phyloP scores from a whole-genome alignment of 2,329 filamentous ascomycete genomes.

The Fusarium nelsonii region DNA sequence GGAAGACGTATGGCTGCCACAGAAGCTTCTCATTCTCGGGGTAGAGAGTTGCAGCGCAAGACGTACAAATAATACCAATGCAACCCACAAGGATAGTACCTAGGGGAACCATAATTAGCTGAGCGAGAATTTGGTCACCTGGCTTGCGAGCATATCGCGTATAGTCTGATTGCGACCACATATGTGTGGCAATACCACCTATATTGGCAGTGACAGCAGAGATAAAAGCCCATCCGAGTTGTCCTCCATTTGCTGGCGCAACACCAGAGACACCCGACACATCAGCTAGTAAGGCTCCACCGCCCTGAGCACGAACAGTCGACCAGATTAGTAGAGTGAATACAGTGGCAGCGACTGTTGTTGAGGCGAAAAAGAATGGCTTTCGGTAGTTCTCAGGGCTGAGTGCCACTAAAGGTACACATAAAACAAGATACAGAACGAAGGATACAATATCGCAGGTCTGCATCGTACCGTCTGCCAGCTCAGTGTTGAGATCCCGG shows the following conservation, averaged over 20 bases:
- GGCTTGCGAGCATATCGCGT: constrained; percentile 49
- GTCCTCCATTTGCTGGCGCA: neutral
- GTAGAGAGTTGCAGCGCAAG: neutral
- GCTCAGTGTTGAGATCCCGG: neutral
- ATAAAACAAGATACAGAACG: neutral
- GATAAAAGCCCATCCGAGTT: constrained; percentile 45
- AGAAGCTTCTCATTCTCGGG: neutral
- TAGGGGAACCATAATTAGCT: neutral
- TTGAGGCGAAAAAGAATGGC: constrained; percentile 1
- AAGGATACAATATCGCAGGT: neutral
- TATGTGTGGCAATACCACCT: constrained; percentile 48
- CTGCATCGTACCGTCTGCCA: neutral
- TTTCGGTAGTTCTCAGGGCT: neutral
- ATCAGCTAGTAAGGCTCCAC: neutral
- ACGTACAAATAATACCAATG: constrained; percentile 1
- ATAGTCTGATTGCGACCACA: constrained; percentile 50
- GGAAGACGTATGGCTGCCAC: constrained; percentile 7
- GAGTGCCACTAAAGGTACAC: neutral
- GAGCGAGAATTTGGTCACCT: constrained; percentile 47
- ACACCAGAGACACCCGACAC: neutral
- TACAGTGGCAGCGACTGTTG: neutral
- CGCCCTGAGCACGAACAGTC: neutral
- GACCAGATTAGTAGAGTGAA: neutral
- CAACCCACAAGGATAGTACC: neutral
- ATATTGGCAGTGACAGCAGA: constrained; percentile 48